Evolutionary conservation across 2,329 filamentous ascomycete species (phyloP).

Genomic region (Curvularia sp.): DNA sequence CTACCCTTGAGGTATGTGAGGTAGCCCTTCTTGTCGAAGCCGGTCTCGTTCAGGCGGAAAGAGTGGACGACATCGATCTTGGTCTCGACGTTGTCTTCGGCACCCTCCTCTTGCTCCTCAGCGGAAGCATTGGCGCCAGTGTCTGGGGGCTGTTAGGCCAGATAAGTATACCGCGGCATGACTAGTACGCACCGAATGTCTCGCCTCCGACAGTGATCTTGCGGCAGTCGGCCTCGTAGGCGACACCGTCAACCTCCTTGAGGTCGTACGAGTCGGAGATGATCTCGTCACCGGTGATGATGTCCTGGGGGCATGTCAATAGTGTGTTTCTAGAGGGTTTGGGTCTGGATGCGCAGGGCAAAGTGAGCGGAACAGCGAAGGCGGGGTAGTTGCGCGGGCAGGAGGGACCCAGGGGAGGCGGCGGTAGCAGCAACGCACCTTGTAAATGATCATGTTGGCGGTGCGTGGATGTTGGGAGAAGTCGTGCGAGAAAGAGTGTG

Average conservation of each 20-base stretch:
- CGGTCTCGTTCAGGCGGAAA: conserved; percentile 83
- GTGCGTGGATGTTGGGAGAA: conserved; percentile 14
- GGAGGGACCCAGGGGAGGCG: conserved; percentile 18
- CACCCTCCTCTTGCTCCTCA: conserved; percentile 79
- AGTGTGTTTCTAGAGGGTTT: conserved; percentile 5
- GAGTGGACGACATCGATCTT: conserved; percentile 95
- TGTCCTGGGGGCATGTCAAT: conserved; percentile 68
- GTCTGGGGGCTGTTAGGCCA: conserved; percentile 58
- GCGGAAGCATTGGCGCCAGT: conserved; percentile 97
- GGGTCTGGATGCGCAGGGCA: conserved; percentile 12
- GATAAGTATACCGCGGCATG: not conserved
- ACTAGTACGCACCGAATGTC: conserved; percentile 66
- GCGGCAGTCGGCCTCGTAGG: conserved; percentile 90
- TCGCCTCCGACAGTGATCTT: conserved; percentile 84
- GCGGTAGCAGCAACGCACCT: conserved; percentile 51
- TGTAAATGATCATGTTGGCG: conserved; percentile 63
- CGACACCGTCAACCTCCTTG: conserved; percentile 77
- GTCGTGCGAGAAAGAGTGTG: conserved; percentile 20
- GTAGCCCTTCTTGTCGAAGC: conserved; percentile 88
- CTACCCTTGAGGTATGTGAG: conserved; percentile 83
- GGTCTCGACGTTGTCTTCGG: conserved; percentile 72
- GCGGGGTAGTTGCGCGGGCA: conserved; percentile 39
- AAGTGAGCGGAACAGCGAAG: conserved; percentile 27
- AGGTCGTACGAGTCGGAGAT: conserved; percentile 93
- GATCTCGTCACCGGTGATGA: conserved; percentile 90